These are phyloP conservation scores for Solanum microdontum DNA, from an alignment of 257 asterid species.

Conservation along the genomic window DNA sequence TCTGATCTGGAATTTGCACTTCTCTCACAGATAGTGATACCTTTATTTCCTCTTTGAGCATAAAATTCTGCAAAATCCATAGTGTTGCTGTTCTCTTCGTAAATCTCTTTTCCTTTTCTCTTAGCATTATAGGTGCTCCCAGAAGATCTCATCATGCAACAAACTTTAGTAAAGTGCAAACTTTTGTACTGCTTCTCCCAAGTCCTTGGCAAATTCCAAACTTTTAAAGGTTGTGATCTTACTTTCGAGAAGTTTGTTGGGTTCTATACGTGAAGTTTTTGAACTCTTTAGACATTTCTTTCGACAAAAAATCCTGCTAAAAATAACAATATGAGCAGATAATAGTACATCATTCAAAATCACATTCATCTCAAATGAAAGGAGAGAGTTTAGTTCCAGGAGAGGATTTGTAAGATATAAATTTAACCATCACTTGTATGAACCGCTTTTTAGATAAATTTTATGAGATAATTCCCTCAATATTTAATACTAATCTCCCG, in stretches of 20 bases:
- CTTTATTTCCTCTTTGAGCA: background rate
- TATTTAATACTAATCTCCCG: background rate
- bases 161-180: background rate
- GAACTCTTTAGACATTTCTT: background rate
- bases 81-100: background rate
- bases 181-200: background rate
- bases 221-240: background rate
- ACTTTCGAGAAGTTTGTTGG: background rate
- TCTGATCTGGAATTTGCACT: background rate
- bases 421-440: background rate
- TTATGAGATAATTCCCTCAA: background rate
- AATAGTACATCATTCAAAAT: background rate
- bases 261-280: no score
- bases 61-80: background rate
- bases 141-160: background rate
- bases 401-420: background rate
- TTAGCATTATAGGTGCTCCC: background rate
- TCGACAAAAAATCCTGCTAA: background rate
- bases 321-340: background rate
- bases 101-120: background rate
- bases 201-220: background rate
- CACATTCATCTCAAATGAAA: background rate
- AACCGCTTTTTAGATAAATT: background rate
- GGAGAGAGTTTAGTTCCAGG: background rate
- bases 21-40: background rate